Evolutionary conservation across 768 basidiomycete species (phyloP).

Genomic region (Pilatotrama ljubarskyi): DNA sequence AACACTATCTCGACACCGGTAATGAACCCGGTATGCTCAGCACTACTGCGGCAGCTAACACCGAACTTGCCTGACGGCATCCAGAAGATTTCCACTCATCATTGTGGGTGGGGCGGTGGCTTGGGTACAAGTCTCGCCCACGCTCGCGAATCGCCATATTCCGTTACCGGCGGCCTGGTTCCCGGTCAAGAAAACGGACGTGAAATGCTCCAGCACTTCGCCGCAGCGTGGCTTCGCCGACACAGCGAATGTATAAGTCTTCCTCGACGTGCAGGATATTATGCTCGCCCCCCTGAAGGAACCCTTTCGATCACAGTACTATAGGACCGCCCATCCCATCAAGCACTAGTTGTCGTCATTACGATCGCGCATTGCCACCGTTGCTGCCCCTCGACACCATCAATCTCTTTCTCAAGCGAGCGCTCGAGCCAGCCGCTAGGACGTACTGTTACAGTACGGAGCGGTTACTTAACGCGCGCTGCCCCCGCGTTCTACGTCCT

Average conservation of each 20-base stretch:
- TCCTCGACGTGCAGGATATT: too few species aligned
- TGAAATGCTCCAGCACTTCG: too few species aligned
- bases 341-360: conserved; percentile 4
- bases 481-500: not conserved
- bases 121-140: not conserved
- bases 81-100: not conserved
- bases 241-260: too few species aligned
- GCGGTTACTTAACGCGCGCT: conserved; percentile 3
- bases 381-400: conserved; percentile 8
- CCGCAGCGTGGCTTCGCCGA: too few species aligned
- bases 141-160: too few species aligned
- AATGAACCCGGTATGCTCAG: too few species aligned
- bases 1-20: too few species aligned
- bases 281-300: not conserved
- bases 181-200: too few species aligned
- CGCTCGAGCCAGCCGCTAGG: not conserved
- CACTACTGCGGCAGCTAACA: too few species aligned
- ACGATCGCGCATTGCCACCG: conserved; percentile 17
- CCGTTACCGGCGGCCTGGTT: too few species aligned
- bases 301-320: not conserved
- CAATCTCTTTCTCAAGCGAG: conserved; percentile 2
- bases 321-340: conserved; percentile 1
- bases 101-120: not conserved
- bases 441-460: too few species aligned
- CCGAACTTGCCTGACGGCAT: not conserved